These are phyloP conservation scores for Meripilus lineatus DNA, from an alignment of 1,284 basidiomycete genomes.

Conservation along the genomic window DNA sequence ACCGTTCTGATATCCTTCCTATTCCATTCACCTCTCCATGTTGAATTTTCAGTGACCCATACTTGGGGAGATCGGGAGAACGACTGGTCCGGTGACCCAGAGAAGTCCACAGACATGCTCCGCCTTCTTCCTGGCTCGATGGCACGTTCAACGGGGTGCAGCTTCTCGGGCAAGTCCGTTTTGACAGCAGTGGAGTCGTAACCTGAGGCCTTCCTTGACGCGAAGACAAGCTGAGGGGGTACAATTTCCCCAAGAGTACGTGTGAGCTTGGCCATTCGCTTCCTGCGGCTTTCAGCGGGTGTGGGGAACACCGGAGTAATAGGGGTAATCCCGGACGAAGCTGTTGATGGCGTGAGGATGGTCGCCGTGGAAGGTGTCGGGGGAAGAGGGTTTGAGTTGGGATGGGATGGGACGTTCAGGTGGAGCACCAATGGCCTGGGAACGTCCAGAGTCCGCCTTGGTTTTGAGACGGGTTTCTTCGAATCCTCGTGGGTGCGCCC, in stretches of 20 bases:
- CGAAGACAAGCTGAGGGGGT: conserved; percentile 41
- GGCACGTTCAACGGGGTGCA: neutral
- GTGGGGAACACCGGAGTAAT: conserved; percentile 3
- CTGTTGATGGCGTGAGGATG: conserved; percentile 6
- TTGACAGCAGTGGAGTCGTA: neutral
- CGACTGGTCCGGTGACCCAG: too few species aligned
- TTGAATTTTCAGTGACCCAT: conserved; percentile 21
- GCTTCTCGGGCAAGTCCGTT: neutral
- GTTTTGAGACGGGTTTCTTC: conserved; percentile 12
- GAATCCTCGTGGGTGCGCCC: conserved; percentile 4
- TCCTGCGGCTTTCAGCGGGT: conserved; percentile 18
- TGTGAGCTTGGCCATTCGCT: conserved; percentile 41
- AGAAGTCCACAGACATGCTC: conserved; percentile 23
- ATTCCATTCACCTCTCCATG: conserved; percentile 30
- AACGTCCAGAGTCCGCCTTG: conserved; percentile 8
- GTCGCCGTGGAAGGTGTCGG: conserved; percentile 12
- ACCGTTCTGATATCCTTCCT: conserved; percentile 27
- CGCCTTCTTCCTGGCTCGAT: conserved; percentile 10
- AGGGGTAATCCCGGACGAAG: neutral
- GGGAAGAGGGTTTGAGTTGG: conserved; percentile 7
- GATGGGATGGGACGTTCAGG: conserved; percentile 13
- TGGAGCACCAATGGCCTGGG: conserved; percentile 19
- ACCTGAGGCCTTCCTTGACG: neutral
- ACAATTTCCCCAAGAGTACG: conserved; percentile 48
- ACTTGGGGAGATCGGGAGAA: conserved; percentile 13